Evolutionary conservation across 768 basidiomycete genomes (phyloP), one percentile per base, ranked within the genome.

Genomic region (Pholiota microspora): DNA sequence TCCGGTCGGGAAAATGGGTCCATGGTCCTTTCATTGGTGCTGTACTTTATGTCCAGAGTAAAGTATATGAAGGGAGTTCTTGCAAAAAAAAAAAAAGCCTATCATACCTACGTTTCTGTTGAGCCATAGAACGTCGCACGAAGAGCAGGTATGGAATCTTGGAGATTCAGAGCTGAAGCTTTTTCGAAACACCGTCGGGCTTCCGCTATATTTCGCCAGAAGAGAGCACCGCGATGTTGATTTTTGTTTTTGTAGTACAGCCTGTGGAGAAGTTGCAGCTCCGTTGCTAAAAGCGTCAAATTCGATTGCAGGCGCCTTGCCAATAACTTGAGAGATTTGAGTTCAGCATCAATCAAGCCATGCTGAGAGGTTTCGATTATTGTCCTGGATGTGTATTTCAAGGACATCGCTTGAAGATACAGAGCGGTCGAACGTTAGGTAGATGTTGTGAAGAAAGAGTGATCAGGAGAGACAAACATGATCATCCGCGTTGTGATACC

Each of bases 211-310:
- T 82, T 82, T 61, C 79, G 74, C 86, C 88, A 92, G 67, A 89
- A 90, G 9, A 90, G 68, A 23, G 86, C 79, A 3, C 75, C 64
- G 27, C 83, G 78, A 64, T 89, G 88, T 62, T 93, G 90, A 59
- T 91, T 92, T 64, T 87, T 89, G 58, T 82, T 83, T 61, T 89
- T 89, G 71, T 92, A 92, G 65, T 85, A 85, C 1, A 92, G 65
- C 56, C 86, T 76, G 60, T 85, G 82, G 31, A 92, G 72, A 16
- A 88, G 67, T 49, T 78, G 78, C 4, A 82, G 65, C 61, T 90
- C 88, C 24, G 80, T 75, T 2, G 69, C 59, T 36, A 79, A 74
- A 12, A 72, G 64, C 13, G 70, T 57, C 42, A 82, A 60, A 9
- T 72, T 70, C 35, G 73, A 64, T 45, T 77, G 79, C 15, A 88